Percentiles rank a stretch among this genome's conserved stretches.
phyloP scores from a whole-genome alignment of 2,329 filamentous ascomycete species.

The Talaromyces rugulosus region DNA sequence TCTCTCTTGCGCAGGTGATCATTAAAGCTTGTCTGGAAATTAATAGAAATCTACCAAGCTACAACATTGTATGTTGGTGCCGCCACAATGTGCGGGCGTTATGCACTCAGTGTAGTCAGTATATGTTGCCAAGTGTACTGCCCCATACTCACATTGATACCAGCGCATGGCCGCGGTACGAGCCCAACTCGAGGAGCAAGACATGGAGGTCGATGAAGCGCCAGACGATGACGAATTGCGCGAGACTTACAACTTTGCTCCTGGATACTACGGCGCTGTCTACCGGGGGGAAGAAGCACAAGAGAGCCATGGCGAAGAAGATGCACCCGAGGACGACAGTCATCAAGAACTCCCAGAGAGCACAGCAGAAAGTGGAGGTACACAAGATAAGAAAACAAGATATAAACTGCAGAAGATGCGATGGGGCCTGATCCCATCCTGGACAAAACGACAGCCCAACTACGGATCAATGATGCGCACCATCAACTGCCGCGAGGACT shows the following conservation, averaged over 20 bases:
- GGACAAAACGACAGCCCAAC: slow-evolving; percentile 80
- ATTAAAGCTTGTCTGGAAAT: neutral
- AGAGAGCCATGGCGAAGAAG: slow-evolving; percentile 37
- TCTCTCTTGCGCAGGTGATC: neutral
- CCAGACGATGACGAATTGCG: slow-evolving; percentile 67
- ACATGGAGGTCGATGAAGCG: slow-evolving; percentile 68
- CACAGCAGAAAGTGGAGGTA: slow-evolving; percentile 16
- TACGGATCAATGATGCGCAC: slow-evolving; percentile 77
- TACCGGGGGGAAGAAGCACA: slow-evolving; percentile 74
- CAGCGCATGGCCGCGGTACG: slow-evolving; percentile 75
- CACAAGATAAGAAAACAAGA: slow-evolving; percentile 38
- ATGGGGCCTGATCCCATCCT: slow-evolving; percentile 92
- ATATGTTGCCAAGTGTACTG: neutral
- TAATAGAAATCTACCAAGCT: neutral
- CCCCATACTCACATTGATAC: slow-evolving; percentile 7
- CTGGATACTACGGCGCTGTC: slow-evolving; percentile 78
- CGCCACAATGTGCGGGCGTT: slow-evolving; percentile 62
- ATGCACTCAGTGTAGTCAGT: slow-evolving; percentile 59
- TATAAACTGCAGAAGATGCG: slow-evolving; percentile 92
- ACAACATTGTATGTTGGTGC: neutral
- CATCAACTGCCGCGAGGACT: slow-evolving; percentile 94
- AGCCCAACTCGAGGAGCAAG: slow-evolving; percentile 65
- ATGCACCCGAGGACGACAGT: slow-evolving; percentile 18
- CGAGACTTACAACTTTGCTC: slow-evolving; percentile 89
- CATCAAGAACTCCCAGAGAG: slow-evolving; percentile 11